A percentile compares a stretch with the other conserved stretches of the same genome.
phyloP scores from a whole-genome alignment of 1,284 basidiomycete species.

The Irpex lacteus region DNA sequence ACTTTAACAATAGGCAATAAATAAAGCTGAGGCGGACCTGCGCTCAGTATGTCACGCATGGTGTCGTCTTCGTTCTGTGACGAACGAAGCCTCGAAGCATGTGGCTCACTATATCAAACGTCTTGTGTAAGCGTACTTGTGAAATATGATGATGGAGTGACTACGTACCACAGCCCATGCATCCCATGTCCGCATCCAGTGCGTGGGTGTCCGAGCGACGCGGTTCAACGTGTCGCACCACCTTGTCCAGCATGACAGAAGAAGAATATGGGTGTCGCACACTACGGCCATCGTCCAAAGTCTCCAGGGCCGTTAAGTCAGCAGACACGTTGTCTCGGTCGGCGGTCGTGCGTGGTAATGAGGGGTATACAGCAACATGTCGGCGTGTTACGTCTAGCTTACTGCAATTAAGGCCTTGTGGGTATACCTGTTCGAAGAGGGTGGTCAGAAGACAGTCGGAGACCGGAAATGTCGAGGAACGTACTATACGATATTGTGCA shows the following conservation, averaged over 20 bases:
- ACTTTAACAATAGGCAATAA: background rate
- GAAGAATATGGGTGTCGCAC: conserved; percentile 3
- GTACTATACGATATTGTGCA: conserved; percentile 7
- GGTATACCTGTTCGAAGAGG: conserved; percentile 8
- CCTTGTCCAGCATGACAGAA: conserved; percentile 2
- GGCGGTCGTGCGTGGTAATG: conserved; percentile 3
- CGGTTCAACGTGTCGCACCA: background rate
- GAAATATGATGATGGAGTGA: background rate
- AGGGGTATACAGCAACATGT: conserved; percentile 12
- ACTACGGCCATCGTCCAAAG: conserved; percentile 8
- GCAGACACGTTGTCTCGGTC: conserved; percentile 8
- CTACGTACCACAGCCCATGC: background rate
- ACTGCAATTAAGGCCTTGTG: conserved; percentile 1
- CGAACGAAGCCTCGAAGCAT: background rate
- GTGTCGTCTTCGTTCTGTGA: background rate
- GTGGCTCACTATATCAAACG: background rate
- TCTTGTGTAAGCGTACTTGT: background rate
- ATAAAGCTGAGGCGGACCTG: background rate
- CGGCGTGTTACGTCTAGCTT: conserved; percentile 6
- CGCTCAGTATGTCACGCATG: background rate
- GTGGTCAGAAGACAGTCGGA: background rate
- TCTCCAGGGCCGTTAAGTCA: conserved; percentile 10
- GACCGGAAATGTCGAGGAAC: background rate
- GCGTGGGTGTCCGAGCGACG: background rate
- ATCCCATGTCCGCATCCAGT: background rate